These are phyloP conservation scores for Neurospora sp. DNA, from an alignment of 495 filamentous ascomycete genomes.

Conservation along the genomic window DNA sequence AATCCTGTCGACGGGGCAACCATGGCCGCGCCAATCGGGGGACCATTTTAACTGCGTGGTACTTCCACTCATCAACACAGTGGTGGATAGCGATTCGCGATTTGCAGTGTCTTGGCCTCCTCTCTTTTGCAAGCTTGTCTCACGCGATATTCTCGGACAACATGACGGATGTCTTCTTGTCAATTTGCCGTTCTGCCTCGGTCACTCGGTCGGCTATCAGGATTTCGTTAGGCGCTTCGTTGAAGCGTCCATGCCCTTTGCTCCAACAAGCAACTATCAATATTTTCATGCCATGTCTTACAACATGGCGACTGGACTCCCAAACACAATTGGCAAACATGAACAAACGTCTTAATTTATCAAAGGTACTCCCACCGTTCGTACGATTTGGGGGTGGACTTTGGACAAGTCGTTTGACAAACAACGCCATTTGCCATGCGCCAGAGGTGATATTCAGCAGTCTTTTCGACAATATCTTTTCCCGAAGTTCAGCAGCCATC, in stretches of 20 bases:
- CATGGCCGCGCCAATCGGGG: not conserved
- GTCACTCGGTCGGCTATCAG: not conserved
- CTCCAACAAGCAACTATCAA: not conserved
- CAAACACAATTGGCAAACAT: not conserved
- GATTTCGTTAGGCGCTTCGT: not conserved
- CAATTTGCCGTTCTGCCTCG: not conserved
- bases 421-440: not conserved
- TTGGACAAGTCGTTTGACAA: not conserved
- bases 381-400: not conserved
- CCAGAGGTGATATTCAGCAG: not conserved
- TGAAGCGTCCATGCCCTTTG: not conserved
- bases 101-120: not conserved
- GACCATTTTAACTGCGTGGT: not conserved
- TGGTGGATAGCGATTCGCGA: not conserved
- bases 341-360: not conserved
- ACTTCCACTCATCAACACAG: not conserved
- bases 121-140: not conserved
- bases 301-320: not conserved
- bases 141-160: not conserved
- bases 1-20: not conserved
- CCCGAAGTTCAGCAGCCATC: not conserved
- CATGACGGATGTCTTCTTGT: not conserved
- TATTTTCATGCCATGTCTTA: not conserved
- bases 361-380: not conserved
- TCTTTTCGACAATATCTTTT: not conserved